A percentile compares a stretch with the other conserved stretches of the same genome.
Conservation (phyloP, 2,329 filamentous ascomycete species). For the Ramularia endophylla region DNA sequence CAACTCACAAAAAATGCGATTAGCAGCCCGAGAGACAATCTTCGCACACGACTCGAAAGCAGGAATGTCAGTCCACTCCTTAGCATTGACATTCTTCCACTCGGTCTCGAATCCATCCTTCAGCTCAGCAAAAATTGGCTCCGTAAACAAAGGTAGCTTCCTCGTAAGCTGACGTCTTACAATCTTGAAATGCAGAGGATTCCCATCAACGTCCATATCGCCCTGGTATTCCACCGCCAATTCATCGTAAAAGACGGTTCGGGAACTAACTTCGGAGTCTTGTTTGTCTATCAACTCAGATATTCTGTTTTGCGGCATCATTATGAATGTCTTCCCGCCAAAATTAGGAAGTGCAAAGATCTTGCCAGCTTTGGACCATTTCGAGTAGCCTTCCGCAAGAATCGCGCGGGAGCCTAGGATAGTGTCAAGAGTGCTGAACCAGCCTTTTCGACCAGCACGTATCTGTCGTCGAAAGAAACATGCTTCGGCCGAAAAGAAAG, state of each 20-base stretch:
- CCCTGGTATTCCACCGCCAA: constrained; percentile 12
- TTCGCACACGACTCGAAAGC: constrained; percentile 7
- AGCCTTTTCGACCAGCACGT: too few relatives aligned
- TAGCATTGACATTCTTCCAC: constrained; percentile 7
- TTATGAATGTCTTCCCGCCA: constrained; percentile 7
- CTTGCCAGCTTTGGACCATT: constrained; percentile 4
- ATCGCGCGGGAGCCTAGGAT: too few relatives aligned
- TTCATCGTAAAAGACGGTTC: constrained; percentile 6
- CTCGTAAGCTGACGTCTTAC: constrained; percentile 16
- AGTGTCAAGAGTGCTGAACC: too few relatives aligned
- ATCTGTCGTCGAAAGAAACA: too few relatives aligned
- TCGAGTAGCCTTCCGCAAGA: too few relatives aligned
- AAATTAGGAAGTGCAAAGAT: constrained; percentile 14
- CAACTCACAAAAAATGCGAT: constrained; percentile 17
- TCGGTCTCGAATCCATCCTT: constrained; percentile 10
- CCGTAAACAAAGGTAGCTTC: constrained; percentile 14
- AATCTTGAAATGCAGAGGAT: constrained; percentile 3
- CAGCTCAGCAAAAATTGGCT: constrained; percentile 13
- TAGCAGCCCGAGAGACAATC: constrained; percentile 17
- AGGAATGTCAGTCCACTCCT: constrained; percentile 5
- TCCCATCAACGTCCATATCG: constrained; percentile 4
- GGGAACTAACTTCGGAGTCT: constrained; percentile 13
- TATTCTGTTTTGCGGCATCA: constrained; percentile 12
- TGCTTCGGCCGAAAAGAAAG: too few relatives aligned
- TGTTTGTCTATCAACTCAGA: constrained; percentile 11